Conservation (phyloP, 2,329 filamentous ascomycete genomes). For the Colletotrichum zoysiae region DNA sequence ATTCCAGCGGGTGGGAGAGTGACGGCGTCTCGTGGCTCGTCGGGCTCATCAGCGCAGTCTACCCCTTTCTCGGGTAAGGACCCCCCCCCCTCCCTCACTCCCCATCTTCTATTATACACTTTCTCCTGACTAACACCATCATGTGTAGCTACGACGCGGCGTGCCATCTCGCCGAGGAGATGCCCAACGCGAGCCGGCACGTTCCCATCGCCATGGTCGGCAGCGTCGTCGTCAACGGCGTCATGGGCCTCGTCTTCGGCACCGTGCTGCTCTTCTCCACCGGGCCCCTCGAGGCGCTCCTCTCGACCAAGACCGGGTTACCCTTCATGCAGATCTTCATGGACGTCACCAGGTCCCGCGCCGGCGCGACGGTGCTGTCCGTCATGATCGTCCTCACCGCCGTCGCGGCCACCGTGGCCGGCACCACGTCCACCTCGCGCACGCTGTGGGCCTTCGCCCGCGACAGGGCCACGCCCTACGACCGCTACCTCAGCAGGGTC, state of each 20-base stretch:
- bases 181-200: constrained; percentile 50
- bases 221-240: constrained; percentile 55
- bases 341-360: constrained; percentile 46
- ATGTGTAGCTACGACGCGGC: constrained; percentile 50
- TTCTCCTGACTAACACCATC: background rate
- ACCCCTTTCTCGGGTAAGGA: constrained; percentile 51
- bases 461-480: constrained; percentile 53
- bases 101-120: background rate
- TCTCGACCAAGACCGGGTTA: constrained; percentile 56
- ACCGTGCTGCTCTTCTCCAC: constrained; percentile 59
- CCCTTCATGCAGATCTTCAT: constrained; percentile 58
- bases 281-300: constrained; percentile 53
- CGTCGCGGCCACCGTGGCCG: constrained; percentile 49
- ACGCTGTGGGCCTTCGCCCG: constrained; percentile 56
- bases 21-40: constrained; percentile 52
- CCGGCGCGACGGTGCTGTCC: constrained; percentile 48
- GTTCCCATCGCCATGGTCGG: constrained; percentile 52
- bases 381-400: constrained; percentile 48
- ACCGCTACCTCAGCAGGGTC: constrained; percentile 53
- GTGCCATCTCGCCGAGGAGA: constrained; percentile 51
- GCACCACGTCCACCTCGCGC: constrained; percentile 52
- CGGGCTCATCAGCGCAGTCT: constrained; percentile 49
- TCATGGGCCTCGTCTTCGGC: constrained; percentile 58
- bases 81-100: background rate
- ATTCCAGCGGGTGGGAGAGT: constrained; percentile 50